phyloP scores from a whole-genome alignment of 805 yeast genomes.

The Cyberlindnera mississippiensis region DNA sequence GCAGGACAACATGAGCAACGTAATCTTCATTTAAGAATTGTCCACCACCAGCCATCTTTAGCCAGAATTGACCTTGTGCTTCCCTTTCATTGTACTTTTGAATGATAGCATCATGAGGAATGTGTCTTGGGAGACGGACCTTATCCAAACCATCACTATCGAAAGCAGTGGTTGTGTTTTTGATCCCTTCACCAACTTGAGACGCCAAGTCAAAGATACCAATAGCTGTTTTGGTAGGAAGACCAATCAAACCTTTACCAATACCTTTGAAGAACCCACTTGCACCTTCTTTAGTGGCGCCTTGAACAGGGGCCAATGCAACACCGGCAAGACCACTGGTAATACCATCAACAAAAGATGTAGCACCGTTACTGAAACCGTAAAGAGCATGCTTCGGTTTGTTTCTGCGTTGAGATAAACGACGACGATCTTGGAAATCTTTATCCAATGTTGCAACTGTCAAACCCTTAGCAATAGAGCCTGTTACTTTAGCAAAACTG shows the following conservation, averaged over 20 bases:
- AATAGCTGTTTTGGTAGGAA: conserved; percentile 95
- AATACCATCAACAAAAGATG: conserved; percentile 80
- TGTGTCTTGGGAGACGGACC: conserved; percentile 76
- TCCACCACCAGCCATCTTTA: conserved; percentile 82
- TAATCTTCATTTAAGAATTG: conserved; percentile 66
- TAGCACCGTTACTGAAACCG: conserved; percentile 83
- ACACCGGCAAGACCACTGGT: conserved; percentile 87
- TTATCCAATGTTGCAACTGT: conserved; percentile 87
- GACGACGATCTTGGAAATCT: conserved; percentile 76
- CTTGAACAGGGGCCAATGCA: conserved; percentile 87
- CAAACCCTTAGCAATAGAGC: conserved; percentile 90
- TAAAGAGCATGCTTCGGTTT: conserved; percentile 80
- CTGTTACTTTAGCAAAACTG: conserved; percentile 88
- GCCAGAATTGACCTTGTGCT: conserved; percentile 92
- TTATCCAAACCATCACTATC: conserved; percentile 74
- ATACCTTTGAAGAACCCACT: conserved; percentile 89
- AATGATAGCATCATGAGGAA: conserved; percentile 69
- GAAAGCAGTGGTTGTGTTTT: conserved; percentile 87
- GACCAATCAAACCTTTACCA: conserved; percentile 91
- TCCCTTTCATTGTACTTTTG: conserved; percentile 74
- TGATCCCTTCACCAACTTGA: conserved; percentile 89
- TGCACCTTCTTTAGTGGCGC: conserved; percentile 86
- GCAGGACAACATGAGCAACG: conserved; percentile 78
- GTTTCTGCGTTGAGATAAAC: conserved; percentile 70
- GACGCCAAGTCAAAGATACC: conserved; percentile 92